Evolutionary conservation across 345 rosid genomes (phyloP), one percentile per base, ranked within the genome.

Genomic region (Reutealis trisperma): DNA sequence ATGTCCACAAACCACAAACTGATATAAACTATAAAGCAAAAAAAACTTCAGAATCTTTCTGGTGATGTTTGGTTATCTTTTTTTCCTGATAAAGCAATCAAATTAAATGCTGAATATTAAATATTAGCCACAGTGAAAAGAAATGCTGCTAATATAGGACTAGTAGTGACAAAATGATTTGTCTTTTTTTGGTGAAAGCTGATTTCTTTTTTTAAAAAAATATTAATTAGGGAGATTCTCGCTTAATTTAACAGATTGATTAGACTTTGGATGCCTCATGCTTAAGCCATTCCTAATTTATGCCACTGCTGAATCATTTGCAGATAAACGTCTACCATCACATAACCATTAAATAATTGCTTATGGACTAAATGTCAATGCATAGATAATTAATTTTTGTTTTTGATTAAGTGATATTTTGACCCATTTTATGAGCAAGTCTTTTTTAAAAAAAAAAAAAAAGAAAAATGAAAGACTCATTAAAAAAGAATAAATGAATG

Each of bases 31-130:
- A n/a, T 27, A 8, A 15, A 44, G 13, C 21, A 37, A 37, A 70
- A 14, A 14, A 52, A 52, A 15, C 9, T 16, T 52, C 24, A 15
- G 25, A 13, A 49, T 47, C 19, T 47, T 45, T 47, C 21, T 59
- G 55, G 58, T 68, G 32, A 68, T 70, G 62, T 51, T 70, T 51
- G 59, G 73, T 52, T 30, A 30, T 52, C 25, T 70, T 70, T 52
- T 52, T 52, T 52, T 16, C 18, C 19, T 52, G 57, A 52, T 52
- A 13, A 12, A 30, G 74, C 18, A 55, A 52, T 34, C 60, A 1
- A 55, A 19, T 52, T 12, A 27, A 3, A n/a, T 9, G 61, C 13
- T 27, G 22, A 30, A 32, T 51, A 70, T 55, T 21, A 9, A 49
- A 30, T 25, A 13, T 25, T 52, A 5, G n/a, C 72, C 14, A 12